Evolutionary conservation across 345 rosid genomes (phyloP), one percentile per base, ranked within the genome.

Genomic region (Pugionium cornutum): DNA sequence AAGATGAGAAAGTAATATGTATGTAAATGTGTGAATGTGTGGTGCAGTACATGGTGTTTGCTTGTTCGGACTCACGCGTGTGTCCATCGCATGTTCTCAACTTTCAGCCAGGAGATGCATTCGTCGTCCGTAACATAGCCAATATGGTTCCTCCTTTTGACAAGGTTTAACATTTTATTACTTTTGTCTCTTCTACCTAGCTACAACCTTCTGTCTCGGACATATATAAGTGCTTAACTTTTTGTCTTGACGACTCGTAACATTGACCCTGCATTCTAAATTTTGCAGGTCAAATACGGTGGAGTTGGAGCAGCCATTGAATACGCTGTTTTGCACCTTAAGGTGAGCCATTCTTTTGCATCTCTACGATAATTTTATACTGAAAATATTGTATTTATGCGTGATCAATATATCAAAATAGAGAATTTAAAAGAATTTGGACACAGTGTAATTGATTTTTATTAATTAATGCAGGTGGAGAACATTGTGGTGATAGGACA

Each of bases 311-410:
- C 99, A 35, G 97, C 99, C 25, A 68, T 94, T 35, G 99, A 94
- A 63, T 94, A 94, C 67, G 99, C 96, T 37, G 99, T 94, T 67
- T 65, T 94, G 83, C 99, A 94, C 70, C 95, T 94, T 58, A 94
- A 94, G 97, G 98, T 91, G 62, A 74, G 36, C 52, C 45, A 60
- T 39, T 63, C 47, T 9, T 35, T 47, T 28, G 2, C 8, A 32
- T 28, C 54, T 33, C 33, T 2, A 46, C 10, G 2, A 25, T 4
- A 7, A 32, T 5, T 41, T 64, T 47, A 10, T 28, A n/a, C 7
- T 25, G 34, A 44, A 44, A 10, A 52, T 30, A 6, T 11, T 51
- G 40, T 64, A 42, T 25, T 5, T 28, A 44, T 54, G 2, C 39
- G 35, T 39, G 29, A 40, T 64, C 18, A 18, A 37, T 49, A 43